Evolutionary conservation across 2,329 filamentous ascomycete genomes (phyloP).

Genomic region (Anthostomella pinea): DNA sequence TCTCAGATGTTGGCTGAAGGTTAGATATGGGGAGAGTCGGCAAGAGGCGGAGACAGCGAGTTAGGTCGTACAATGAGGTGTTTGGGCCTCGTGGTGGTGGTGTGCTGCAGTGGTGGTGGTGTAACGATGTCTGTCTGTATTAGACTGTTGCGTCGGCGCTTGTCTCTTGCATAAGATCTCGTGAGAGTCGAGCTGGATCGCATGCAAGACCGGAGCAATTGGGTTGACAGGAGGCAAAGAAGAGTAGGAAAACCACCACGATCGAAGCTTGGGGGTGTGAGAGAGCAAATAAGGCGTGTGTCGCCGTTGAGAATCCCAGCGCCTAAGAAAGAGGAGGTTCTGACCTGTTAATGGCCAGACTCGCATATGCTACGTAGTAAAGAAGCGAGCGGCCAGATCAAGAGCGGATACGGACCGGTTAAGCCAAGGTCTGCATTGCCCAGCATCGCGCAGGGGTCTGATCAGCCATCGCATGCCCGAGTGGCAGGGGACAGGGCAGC

Average conservation of each 20-base stretch:
- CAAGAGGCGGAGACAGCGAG: conserved; percentile 15
- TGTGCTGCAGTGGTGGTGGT: conserved; percentile 28
- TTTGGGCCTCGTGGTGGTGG: conserved; percentile 29
- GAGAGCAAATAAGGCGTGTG: conserved; percentile 38
- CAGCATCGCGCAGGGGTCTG: conserved; percentile 34
- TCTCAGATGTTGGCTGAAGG: no score
- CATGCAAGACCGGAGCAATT: conserved; percentile 27
- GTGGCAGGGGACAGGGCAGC: conserved; percentile 33
- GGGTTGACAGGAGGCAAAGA: conserved; percentile 29
- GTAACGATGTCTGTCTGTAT: conserved; percentile 28
- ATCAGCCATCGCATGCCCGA: conserved; percentile 37
- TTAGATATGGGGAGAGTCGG: conserved; percentile 8
- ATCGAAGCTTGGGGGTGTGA: conserved; percentile 29
- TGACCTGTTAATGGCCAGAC: conserved; percentile 42
- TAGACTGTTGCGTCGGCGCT: conserved; percentile 29
- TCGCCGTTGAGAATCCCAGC: conserved; percentile 37
- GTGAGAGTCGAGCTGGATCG: conserved; percentile 21
- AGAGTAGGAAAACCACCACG: conserved; percentile 27
- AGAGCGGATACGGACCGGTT: conserved; percentile 45
- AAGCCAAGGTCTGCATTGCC: conserved; percentile 37
- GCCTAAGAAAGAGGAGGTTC: conserved; percentile 40
- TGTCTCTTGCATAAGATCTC: conserved; percentile 30
- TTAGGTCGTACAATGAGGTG: conserved; percentile 27
- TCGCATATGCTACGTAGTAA: conserved; percentile 35
- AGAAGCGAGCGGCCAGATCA: conserved; percentile 40